phyloP scores from a whole-genome alignment of 371 early-diverging fungal genomes.

The Dinochytrium kinnereticum region DNA sequence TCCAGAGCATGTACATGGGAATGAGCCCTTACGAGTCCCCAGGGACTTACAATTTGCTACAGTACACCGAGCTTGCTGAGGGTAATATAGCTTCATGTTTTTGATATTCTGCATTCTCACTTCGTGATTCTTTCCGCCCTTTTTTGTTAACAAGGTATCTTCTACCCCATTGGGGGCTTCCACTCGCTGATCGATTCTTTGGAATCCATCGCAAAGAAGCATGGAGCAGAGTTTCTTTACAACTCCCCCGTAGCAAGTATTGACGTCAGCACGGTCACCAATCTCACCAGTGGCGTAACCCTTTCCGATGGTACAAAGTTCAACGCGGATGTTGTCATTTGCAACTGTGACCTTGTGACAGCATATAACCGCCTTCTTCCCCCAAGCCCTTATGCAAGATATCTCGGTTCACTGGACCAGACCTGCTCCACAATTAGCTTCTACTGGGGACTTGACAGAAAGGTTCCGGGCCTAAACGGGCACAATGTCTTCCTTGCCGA shows the following conservation, averaged over 20 bases:
- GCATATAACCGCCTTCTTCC: conserved; percentile 65
- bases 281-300: conserved; percentile 59
- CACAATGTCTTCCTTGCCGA: conserved; percentile 69
- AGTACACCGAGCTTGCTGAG: conserved; percentile 68
- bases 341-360: conserved; percentile 67
- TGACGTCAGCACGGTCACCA: conserved; percentile 39
- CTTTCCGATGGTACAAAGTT: conserved; percentile 56
- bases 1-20: conserved; percentile 64
- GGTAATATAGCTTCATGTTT: conserved; percentile 43
- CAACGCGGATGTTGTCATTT: conserved; percentile 65
- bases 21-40: conserved; percentile 74
- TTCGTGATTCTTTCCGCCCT: too few relatives aligned
- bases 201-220: conserved; percentile 58
- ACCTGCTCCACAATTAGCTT: conserved; percentile 68
- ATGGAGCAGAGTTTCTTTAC: conserved; percentile 58
- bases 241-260: conserved; percentile 57
- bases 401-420: conserved; percentile 51
- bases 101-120: too few relatives aligned
- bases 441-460: conserved; percentile 64
- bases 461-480: conserved; percentile 57
- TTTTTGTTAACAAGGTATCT: conserved; percentile 57
- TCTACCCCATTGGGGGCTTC: conserved; percentile 72
- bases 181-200: conserved; percentile 62
- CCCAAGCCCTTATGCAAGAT: conserved; percentile 41
- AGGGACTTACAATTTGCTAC: conserved; percentile 64